Evolutionary conservation across 306 rosid genomes (phyloP).

Genomic region (Vigna trinervia): DNA sequence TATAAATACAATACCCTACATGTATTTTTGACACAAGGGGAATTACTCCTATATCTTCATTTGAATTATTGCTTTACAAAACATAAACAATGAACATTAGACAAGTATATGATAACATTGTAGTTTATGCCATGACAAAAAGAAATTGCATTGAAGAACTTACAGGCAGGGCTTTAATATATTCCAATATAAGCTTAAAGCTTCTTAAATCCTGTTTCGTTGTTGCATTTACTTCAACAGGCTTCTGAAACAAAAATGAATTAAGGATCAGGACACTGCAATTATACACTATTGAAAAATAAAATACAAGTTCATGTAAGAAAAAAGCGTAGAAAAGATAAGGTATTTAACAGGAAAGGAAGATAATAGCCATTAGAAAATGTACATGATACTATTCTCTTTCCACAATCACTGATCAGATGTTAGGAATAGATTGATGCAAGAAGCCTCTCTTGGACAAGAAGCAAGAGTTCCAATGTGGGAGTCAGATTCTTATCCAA

Average conservation of each 20-base stretch:
- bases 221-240: constrained; percentile 59
- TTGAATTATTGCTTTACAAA: constrained; percentile 28
- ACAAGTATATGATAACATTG: constrained; percentile 24
- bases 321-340: neutral
- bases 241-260: constrained; percentile 67
- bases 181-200: constrained; percentile 89
- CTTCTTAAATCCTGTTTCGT: constrained; percentile 82
- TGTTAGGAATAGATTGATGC: too few species aligned
- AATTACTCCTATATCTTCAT: neutral
- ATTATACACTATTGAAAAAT: constrained; percentile 2
- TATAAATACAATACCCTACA: too few species aligned
- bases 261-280: constrained; percentile 44
- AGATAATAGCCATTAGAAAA: neutral
- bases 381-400: neutral
- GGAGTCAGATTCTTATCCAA: too few species aligned
- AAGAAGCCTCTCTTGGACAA: too few species aligned
- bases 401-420: too few species aligned
- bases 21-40: too few species aligned
- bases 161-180: constrained; percentile 96
- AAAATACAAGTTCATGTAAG: neutral
- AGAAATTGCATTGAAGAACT: constrained; percentile 43
- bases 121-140: constrained; percentile 25
- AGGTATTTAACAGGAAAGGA: neutral
- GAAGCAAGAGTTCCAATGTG: too few species aligned
- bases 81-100: constrained; percentile 13